Evolutionary conservation across 1,139 yeast genomes (phyloP), one percentile per base, ranked within the genome.

Genomic region (Yamadazyma siamensis): DNA sequence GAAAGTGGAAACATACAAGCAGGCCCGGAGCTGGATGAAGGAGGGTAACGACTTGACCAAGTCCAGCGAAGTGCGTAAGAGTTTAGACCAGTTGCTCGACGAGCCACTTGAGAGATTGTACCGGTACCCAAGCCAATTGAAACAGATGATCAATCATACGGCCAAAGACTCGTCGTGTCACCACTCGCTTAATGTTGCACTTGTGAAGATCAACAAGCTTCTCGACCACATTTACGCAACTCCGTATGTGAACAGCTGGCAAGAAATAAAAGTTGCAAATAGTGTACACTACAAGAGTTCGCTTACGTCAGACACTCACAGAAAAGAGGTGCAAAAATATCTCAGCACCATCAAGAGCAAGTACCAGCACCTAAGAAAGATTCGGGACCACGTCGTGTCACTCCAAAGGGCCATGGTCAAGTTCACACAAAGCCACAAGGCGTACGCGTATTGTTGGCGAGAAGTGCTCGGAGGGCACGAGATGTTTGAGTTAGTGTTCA

Each of bases 131-230:
- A 13, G 28, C 13, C 35, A 38, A 16, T 27, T 50, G 16, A 50
- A 50, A 26, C 23, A 15, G 14, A 35, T 49, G 10, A 36, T 31
- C 24, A 51, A 44, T 30, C 16, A 17, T 6, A 21, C 36, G n/a
- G 33, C 28, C n/a, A 27, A 27, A 16, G 35, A 33, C 16, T 40
- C 40, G 4, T n/a, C n/a, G n/a, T n/a, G n/a, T n/a, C 33, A 29
- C 8, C 35, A 31, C 22, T 31, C 31, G 5, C 32, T 50, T 15
- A 40, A 40, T 28, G 8, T 49, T 5, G 35, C 52, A 1, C 34
- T 50, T 18, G 43, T 50, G 5, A 43, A 44, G 27, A 36, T 46
- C 9, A 49, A 49, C 23, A 43, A 36, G 32, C 13, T 50, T 3
- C 32, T 48, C 8, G 40, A 43, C 8, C 29, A 23, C 11, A 33